Evolutionary conservation across 352 stramenopile species (phyloP).

Genomic region (Elongisporangium anandrum): DNA sequence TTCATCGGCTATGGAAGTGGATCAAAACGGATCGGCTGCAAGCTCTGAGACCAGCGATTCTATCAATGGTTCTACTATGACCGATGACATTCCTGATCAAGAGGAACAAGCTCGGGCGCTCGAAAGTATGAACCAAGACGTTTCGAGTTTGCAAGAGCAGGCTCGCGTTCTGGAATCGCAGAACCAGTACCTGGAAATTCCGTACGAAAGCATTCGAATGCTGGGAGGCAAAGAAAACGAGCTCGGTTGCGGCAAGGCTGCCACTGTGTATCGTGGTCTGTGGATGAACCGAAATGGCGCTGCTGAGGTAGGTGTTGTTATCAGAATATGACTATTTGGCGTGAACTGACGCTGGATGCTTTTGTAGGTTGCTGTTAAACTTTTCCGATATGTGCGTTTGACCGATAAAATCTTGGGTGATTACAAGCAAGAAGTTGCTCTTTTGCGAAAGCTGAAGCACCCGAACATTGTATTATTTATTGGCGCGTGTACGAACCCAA

Average conservation of each 20-base stretch:
- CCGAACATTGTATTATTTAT: conserved; percentile 91
- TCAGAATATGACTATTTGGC: background rate
- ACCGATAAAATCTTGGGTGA: conserved; percentile 86
- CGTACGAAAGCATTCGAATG: conserved; percentile 85
- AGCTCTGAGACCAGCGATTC: no score
- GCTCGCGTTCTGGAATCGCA: conserved; percentile 80
- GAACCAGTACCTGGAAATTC: conserved; percentile 86
- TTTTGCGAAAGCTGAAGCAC: conserved; percentile 86
- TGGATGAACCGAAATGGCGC: conserved; percentile 84
- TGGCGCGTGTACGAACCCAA: conserved; percentile 84
- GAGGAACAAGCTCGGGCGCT: no score
- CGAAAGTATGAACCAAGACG: conserved; percentile 32
- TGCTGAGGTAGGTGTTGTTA: conserved; percentile 42
- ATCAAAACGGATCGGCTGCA: no score
- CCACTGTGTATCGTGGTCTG: conserved; percentile 82
- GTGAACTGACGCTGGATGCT: conserved; percentile 2
- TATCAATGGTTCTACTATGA: no score
- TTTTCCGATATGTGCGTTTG: conserved; percentile 83
- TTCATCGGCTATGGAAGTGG: no score
- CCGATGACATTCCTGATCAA: no score
- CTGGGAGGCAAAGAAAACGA: conserved; percentile 86
- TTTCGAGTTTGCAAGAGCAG: conserved; percentile 72
- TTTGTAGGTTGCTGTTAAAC: conserved; percentile 72
- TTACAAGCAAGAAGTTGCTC: conserved; percentile 82
- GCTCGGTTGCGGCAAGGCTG: conserved; percentile 78